Conservation (phyloP, 176 grass and related monocot species). For the Tillandsia leiboldiana region DNA sequence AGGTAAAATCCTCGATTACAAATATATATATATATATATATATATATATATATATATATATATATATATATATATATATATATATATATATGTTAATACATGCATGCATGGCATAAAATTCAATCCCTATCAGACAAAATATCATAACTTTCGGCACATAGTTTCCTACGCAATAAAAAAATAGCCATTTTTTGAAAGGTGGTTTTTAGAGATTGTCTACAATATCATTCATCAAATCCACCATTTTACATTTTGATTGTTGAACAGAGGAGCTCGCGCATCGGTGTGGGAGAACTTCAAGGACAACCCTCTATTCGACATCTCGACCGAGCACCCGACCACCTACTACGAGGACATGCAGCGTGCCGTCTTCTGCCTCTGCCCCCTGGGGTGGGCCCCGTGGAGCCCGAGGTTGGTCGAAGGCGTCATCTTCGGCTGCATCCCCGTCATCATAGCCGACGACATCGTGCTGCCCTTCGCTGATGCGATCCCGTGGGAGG, state of each 20-base stretch:
- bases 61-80: too few relatives aligned
- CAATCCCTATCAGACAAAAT: too few relatives aligned
- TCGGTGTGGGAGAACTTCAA: conserved; percentile 95
- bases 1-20: conserved; percentile 34
- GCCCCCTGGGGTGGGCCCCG: conserved; percentile 90
- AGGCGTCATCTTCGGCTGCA: conserved; percentile 82
- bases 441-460: conserved; percentile 88
- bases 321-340: conserved; percentile 74
- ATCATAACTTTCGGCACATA: too few relatives aligned
- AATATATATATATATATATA: too few relatives aligned
- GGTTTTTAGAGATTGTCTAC: too few relatives aligned
- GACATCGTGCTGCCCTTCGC: conserved; percentile 88
- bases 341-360: conserved; percentile 99
- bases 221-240: too few relatives aligned
- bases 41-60: too few relatives aligned
- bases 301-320: conserved; percentile 87
- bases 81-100: too few relatives aligned
- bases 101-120: too few relatives aligned
- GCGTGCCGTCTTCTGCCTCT: conserved; percentile 75
- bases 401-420: conserved; percentile 93
- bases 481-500: conserved; percentile 81
- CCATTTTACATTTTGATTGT: not conserved
- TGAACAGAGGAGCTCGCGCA: conserved; percentile 62
- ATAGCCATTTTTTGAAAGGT: too few relatives aligned
- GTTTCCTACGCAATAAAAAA: too few relatives aligned